phyloP scores from a whole-genome alignment of 2,329 filamentous ascomycete genomes.

The Botrytis hyacinthi region DNA sequence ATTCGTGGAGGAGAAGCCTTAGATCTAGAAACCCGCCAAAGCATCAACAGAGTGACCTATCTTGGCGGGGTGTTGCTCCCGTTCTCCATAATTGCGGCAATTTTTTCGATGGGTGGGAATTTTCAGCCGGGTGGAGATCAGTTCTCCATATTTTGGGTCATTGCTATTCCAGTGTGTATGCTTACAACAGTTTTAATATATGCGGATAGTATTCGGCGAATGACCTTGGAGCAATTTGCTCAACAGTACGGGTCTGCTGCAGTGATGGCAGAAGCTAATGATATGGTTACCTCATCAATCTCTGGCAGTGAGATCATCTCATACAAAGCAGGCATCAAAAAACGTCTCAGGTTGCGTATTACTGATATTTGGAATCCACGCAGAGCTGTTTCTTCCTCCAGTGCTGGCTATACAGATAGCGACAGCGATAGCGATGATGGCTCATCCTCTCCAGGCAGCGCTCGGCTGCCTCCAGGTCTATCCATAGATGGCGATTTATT shows the following conservation, averaged over 20 bases:
- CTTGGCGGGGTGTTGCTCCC: conserved; percentile 11
- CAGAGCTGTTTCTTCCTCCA: background rate
- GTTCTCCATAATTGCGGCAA: conserved; percentile 14
- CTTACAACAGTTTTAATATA: conserved; percentile 16
- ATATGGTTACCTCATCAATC: background rate
- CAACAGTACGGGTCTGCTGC: background rate
- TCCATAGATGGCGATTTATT: background rate
- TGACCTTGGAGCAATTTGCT: conserved; percentile 10
- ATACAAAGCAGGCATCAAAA: background rate
- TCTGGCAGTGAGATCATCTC: background rate
- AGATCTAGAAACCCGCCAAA: conserved; percentile 14
- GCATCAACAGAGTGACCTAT: conserved; percentile 14
- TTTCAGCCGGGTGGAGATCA: conserved; percentile 8
- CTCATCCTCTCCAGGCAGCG: background rate
- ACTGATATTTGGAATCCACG: background rate
- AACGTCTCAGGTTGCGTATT: background rate
- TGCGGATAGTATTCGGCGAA: conserved; percentile 19
- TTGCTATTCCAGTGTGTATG: conserved; percentile 13
- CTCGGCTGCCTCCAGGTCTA: background rate
- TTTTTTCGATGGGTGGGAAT: conserved; percentile 4
- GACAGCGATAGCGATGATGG: background rate
- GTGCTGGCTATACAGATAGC: background rate
- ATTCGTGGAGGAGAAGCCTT: background rate
- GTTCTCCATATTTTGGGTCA: conserved; percentile 16
- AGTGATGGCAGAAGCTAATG: background rate